Conservation (phyloP, 1,284 basidiomycete species). For the Xerocomus amazonicus region DNA sequence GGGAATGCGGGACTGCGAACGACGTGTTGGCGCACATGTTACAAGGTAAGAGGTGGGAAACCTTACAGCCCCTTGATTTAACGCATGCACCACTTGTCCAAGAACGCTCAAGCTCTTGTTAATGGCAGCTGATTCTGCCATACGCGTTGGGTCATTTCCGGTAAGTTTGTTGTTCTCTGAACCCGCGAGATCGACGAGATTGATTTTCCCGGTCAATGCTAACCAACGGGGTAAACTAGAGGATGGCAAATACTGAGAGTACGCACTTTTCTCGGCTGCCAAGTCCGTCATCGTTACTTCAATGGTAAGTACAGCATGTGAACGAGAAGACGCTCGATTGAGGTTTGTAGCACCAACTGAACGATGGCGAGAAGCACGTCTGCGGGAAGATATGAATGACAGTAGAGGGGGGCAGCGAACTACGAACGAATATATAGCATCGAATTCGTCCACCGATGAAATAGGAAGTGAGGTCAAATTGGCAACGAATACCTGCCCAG, state of each 20-base stretch:
- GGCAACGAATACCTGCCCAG: conserved; percentile 75
- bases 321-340: conserved; percentile 76
- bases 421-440: conserved; percentile 59
- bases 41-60: not conserved
- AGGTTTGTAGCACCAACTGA: conserved; percentile 82
- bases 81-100: conserved; percentile 78
- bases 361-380: conserved; percentile 64
- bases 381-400: conserved; percentile 22
- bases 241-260: not conserved
- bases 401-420: not conserved
- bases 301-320: conserved; percentile 78
- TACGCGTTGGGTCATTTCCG: conserved; percentile 75
- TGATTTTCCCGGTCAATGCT: conserved; percentile 72
- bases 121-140: conserved; percentile 81
- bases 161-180: conserved; percentile 88
- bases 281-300: conserved; percentile 53
- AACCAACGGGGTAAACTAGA: not conserved
- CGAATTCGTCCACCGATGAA: conserved; percentile 56
- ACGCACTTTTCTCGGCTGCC: conserved; percentile 46
- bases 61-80: conserved; percentile 69
- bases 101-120: conserved; percentile 82
- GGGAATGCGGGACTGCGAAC: conserved; percentile 65
- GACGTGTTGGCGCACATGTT: conserved; percentile 1
- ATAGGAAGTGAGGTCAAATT: conserved; percentile 59
- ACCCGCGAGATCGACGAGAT: conserved; percentile 82